phyloP scores from a whole-genome alignment of 345 rosid species.

The Mangifera indica region DNA sequence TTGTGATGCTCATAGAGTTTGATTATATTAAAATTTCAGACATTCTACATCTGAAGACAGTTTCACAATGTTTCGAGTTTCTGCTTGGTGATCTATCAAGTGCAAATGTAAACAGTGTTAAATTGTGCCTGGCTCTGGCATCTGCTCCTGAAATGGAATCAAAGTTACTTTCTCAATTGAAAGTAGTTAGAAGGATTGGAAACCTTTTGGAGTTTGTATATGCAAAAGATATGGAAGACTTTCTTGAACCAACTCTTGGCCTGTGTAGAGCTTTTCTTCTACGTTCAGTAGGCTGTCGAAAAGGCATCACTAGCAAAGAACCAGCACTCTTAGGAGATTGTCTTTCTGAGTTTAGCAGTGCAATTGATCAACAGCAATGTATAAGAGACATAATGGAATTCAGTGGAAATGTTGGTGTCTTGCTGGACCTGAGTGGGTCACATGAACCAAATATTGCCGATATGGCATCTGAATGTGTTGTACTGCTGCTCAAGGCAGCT shows the following conservation, averaged over 20 bases:
- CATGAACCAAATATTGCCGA: constrained; percentile 53
- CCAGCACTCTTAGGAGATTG: constrained; percentile 62
- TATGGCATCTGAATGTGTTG: constrained; percentile 81
- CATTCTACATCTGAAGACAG: constrained; percentile 76
- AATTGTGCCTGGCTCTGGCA: constrained; percentile 82
- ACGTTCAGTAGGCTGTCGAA: constrained; percentile 53
- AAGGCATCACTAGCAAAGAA: constrained; percentile 48
- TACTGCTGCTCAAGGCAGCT: constrained; percentile 71
- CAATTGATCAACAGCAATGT: constrained; percentile 52
- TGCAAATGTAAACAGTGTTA: constrained; percentile 88
- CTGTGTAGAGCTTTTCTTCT: constrained; percentile 80
- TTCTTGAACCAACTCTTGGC: constrained; percentile 83
- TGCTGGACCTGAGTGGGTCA: constrained; percentile 55
- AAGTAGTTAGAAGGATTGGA: constrained; percentile 80
- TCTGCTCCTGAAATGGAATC: constrained; percentile 97
- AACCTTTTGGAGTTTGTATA: constrained; percentile 79
- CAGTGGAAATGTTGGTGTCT: constrained; percentile 63
- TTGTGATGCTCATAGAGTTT: constrained; percentile 87
- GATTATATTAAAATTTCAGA: constrained; percentile 65
- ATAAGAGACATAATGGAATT: constrained; percentile 81
- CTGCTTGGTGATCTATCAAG: constrained; percentile 83
- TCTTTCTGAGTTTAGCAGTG: constrained; percentile 37
- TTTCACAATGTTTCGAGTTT: constrained; percentile 89
- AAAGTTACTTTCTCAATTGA: constrained; percentile 76
- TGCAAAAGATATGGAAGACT: constrained; percentile 97